A percentile compares a stretch with the other conserved stretches of the same genome.
These are phyloP conservation scores for Massarina eburnea DNA, from an alignment of 2,329 filamentous ascomycete genomes.

Conservation along the genomic window DNA sequence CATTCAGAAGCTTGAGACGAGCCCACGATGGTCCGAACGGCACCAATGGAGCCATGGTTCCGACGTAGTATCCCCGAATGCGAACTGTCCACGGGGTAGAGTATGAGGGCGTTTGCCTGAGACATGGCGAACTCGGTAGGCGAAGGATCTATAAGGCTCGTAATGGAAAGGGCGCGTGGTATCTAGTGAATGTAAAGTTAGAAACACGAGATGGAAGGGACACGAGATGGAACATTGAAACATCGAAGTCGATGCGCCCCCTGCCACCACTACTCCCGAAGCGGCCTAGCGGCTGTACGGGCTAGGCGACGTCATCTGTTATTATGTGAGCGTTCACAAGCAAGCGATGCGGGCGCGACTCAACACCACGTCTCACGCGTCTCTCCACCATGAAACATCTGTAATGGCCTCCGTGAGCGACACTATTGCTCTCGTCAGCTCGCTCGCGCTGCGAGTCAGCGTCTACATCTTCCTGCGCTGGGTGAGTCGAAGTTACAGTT, in stretches of 20 bases:
- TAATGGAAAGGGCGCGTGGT: too few species aligned
- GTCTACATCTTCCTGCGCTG: conserved; percentile 65
- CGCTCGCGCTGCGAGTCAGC: conserved; percentile 53
- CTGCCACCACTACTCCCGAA: not conserved
- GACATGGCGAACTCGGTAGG: not conserved
- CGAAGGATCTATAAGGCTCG: too few species aligned
- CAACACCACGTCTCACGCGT: conserved; percentile 11
- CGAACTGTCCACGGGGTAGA: not conserved
- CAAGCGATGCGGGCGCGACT: not conserved
- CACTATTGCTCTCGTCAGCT: conserved; percentile 44
- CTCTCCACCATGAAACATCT: conserved; percentile 14
- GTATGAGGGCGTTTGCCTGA: not conserved
- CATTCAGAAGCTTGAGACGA: not conserved
- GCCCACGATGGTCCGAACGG: not conserved
- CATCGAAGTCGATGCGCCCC: too few species aligned
- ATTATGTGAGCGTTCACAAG: not conserved
- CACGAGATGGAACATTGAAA: not conserved
- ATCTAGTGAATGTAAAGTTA: not conserved
- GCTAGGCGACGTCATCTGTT: not conserved
- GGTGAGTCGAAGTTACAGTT: conserved; percentile 46
- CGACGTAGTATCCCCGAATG: not conserved
- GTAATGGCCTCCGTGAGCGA: conserved; percentile 40
- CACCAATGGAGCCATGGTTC: not conserved
- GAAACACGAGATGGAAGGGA: not conserved
- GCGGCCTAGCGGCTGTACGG: not conserved